Evolutionary conservation across 2,329 filamentous ascomycete species (phyloP), one percentile per base, ranked within the genome.

Genomic region (Teratosphaeria nubilosa): DNA sequence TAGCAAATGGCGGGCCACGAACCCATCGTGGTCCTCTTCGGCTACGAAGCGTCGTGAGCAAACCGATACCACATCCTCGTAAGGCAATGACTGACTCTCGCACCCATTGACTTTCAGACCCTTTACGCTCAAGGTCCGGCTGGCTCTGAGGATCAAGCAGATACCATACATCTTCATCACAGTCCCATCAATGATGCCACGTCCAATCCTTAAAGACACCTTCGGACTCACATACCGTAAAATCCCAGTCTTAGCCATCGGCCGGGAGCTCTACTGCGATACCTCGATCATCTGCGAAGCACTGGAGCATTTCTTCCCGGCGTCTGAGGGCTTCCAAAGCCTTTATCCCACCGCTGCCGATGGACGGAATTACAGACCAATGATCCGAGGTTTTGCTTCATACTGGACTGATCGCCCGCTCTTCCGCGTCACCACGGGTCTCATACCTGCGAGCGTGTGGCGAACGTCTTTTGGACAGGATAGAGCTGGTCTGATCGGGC

Each of bases 361-460:
- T 41, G 68, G 68, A 1, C 67, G 73, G 64, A 61, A 63, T n/a
- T 74, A 76, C 56, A 55, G 68, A 6, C 65, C 67, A 0, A 57
- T 76, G 2, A 73, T 70, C 4, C 63, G 74, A n/a, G 72, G 73
- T 0, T 74, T 75, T 37, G 70, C 73, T 2, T 69, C 64, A n/a
- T 75, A 74, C 60, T 76, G 73, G 74, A 71, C 68, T 2, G 74
- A 76, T 59, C 56, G 72, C 30, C 70, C 74, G 0, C 60, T 76
- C 5, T 76, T 76, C 63, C 66, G 74, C 16, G 66, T 69, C 6
- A 74, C 73, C 20, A 74, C 71, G 4, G 74, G 74, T 3, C 64
- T 76, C 0, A 76, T 76, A 53, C 74, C 74, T 1, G 63, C 69
- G 0, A 65, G 65, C 6, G 73, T 76, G 6, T 76, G 74, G 74